These are phyloP conservation scores for Sarcocystis neurona DNA, from an alignment of 169 alveolate species.

Conservation along the genomic window DNA sequence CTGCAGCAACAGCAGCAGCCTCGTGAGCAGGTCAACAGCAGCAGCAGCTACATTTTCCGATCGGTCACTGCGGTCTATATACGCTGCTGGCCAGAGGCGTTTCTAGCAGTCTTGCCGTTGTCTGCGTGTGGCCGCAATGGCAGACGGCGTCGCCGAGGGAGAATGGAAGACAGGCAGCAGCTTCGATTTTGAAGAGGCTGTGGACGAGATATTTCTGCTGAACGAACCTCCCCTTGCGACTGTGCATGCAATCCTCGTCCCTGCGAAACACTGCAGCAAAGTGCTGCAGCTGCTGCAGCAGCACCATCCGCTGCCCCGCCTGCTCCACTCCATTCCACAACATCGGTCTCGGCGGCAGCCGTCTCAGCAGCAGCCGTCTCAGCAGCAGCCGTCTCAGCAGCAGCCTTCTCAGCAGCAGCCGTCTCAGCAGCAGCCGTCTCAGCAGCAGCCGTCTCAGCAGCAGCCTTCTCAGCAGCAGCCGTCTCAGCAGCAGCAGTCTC, in stretches of 20 bases:
- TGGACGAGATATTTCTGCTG: constrained; percentile 20
- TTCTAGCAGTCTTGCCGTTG: too few relatives aligned
- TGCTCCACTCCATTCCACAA: background rate
- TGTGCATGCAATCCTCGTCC: constrained; percentile 15
- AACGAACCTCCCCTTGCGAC: background rate
- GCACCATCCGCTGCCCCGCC: constrained; percentile 24
- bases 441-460: background rate
- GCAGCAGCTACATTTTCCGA: too few relatives aligned
- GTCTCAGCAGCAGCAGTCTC: background rate
- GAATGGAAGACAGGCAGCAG: too few relatives aligned
- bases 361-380: background rate
- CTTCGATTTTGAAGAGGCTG: constrained; percentile 8
- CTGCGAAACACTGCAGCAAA: constrained; percentile 3
- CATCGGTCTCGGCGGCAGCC: background rate
- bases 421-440: background rate
- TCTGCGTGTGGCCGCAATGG: too few relatives aligned
- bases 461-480: background rate
- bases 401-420: background rate
- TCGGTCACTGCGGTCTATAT: too few relatives aligned
- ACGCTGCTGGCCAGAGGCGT: too few relatives aligned
- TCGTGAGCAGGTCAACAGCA: too few relatives aligned
- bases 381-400: background rate
- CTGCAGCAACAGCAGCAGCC: too few relatives aligned
- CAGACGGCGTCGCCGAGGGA: too few relatives aligned
- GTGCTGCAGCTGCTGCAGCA: constrained; percentile 4